Base-by-base conservation (phyloP, 108 stramenopile species). In the Skeletonema costatum region DNA sequence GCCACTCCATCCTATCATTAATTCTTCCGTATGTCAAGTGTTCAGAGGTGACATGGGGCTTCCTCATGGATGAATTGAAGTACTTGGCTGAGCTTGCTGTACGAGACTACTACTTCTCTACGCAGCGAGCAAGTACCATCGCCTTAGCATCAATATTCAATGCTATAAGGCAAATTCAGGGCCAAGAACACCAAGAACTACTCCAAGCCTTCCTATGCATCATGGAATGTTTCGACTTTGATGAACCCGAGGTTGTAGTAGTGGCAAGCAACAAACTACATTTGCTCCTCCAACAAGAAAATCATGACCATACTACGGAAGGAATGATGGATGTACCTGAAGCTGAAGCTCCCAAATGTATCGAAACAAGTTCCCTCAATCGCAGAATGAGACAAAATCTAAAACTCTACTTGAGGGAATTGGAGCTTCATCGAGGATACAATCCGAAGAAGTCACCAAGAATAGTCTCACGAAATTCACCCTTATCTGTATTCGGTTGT, bases 121-220 rank as follows among this genome's bases (percentile, higher is more conserved):
- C 67, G 10, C 25, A 66, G 35, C 60, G 65, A 35, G 73, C 78
- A 39, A 80, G 77, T 32, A 70, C 60, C 9, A 59, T 80, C 10
- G 86, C 86, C 31, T 25, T 83, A 9, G 78, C 82, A 19, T 60
- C 77, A 14, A 48, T 86, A 13, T 64, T 83, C 31, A 86, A 83
- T 65, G 70, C 82, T n/a, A 32, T 85, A 30, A 76, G 77, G 33
- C 66, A 42, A 44, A 25, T 36, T n/a, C 19, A 14, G 6, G 19
- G 39, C 25, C 17, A 19, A 7, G 64, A 41, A 17, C 13, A 41
- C 19, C 38, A 38, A n/a, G 64, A 46, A 46, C 44, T 46, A 12
- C 44, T 46, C 16, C 16, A 46, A 46, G 44, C 44, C 44, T 46
- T 11, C 16, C 44, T 16, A 46, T 46, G 44, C 16, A 46, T 46